Percentiles rank a stretch among this genome's conserved stretches.
These are phyloP conservation scores for Megacollybia platyphylla DNA, from an alignment of 1,284 basidiomycete genomes.

Conservation along the genomic window DNA sequence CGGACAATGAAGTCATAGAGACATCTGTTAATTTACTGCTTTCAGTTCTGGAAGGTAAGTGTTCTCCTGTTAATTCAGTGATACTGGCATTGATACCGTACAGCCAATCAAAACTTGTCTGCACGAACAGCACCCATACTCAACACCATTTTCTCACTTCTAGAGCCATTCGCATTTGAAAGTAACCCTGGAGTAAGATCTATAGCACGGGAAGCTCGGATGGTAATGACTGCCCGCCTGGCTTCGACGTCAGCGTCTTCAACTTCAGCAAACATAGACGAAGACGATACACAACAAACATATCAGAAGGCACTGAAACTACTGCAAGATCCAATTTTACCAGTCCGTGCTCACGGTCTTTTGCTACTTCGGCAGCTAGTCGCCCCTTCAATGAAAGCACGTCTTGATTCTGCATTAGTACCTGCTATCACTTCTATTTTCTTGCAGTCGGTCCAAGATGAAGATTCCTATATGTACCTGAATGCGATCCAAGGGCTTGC, in stretches of 20 bases:
- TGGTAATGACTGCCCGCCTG: conserved; percentile 71
- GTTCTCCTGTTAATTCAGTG: neutral
- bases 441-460: conserved; percentile 76
- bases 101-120: conserved; percentile 65
- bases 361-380: conserved; percentile 74
- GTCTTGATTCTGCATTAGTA: conserved; percentile 46
- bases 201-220: conserved; percentile 63
- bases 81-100: conserved; percentile 3
- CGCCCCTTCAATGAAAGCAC: conserved; percentile 17
- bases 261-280: conserved; percentile 14
- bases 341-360: conserved; percentile 91
- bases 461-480: conserved; percentile 91
- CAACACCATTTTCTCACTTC: conserved; percentile 55
- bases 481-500: conserved; percentile 87
- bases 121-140: conserved; percentile 48
- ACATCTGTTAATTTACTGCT: conserved; percentile 72
- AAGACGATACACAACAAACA: conserved; percentile 38
- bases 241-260: conserved; percentile 36
- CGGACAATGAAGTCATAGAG: conserved; percentile 54
- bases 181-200: conserved; percentile 36
- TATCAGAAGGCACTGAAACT: conserved; percentile 86
- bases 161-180: conserved; percentile 42
- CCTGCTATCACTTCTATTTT: conserved; percentile 86
- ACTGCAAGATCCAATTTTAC: conserved; percentile 84
- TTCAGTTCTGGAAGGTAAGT: conserved; percentile 70